Percentiles rank a stretch among this genome's conserved stretches.
phyloP scores from a whole-genome alignment of 139 green algal species.

The Asterochloris erici region DNA sequence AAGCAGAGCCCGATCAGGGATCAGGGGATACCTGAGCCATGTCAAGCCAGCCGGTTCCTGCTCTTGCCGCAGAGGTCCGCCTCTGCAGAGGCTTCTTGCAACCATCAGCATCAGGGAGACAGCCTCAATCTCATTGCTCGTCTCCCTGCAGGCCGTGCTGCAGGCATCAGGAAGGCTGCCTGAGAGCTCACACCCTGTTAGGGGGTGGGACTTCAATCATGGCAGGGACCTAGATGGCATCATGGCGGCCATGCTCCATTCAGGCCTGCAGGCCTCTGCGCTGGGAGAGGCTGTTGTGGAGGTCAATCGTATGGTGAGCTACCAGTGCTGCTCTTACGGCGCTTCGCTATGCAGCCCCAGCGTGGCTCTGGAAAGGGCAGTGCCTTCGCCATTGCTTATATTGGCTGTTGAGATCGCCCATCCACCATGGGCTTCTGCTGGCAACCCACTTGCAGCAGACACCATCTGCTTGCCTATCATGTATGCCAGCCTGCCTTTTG shows the following conservation, averaged over 20 bases:
- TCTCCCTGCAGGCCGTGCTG: conserved; percentile 55
- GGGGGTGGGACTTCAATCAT: conserved; percentile 81
- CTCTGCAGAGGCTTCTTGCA: too few species aligned
- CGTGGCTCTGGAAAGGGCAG: neutral
- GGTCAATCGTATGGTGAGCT: conserved; percentile 91
- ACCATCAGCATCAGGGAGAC: too few species aligned
- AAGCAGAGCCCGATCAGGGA: too few species aligned
- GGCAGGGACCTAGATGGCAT: conserved; percentile 66
- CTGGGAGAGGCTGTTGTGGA: conserved; percentile 87
- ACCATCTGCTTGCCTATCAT: too few species aligned
- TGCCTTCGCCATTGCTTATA: neutral
- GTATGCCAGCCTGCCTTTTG: too few species aligned
- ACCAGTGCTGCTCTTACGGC: neutral
- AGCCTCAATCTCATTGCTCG: neutral
- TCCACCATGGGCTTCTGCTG: neutral
- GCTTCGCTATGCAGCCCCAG: neutral
- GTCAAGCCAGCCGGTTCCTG: too few species aligned
- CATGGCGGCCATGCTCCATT: conserved; percentile 75
- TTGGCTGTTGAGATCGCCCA: neutral
- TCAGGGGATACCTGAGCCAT: too few species aligned
- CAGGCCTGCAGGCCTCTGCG: conserved; percentile 85
- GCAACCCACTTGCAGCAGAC: neutral
- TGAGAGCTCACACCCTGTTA: conserved; percentile 40
- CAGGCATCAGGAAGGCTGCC: conserved; percentile 52
- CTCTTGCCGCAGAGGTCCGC: too few species aligned